phyloP scores from a whole-genome alignment of 2,329 filamentous ascomycete genomes.

The Beauveria australis region DNA sequence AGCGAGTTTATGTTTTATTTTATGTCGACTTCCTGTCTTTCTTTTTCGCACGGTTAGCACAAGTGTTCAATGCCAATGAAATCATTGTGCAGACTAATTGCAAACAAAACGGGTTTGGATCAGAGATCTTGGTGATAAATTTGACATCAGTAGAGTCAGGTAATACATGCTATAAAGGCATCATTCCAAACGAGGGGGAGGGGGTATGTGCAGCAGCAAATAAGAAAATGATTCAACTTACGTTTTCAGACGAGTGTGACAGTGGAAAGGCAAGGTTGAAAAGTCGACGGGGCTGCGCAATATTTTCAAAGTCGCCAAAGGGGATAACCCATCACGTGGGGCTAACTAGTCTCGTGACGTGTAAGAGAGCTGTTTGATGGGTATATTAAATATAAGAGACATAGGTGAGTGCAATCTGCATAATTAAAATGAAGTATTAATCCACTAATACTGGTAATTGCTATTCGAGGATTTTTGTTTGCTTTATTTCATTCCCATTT shows the following conservation, averaged over 20 bases:
- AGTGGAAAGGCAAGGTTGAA: constrained; percentile 6
- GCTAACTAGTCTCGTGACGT: too few relatives aligned
- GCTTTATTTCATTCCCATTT: too few relatives aligned
- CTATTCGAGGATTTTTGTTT: too few relatives aligned
- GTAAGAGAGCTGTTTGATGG: too few relatives aligned
- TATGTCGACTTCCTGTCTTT: background rate
- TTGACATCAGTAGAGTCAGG: constrained; percentile 49
- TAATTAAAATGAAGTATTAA: too few relatives aligned
- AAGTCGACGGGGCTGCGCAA: background rate
- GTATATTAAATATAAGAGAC: too few relatives aligned
- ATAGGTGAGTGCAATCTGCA: too few relatives aligned
- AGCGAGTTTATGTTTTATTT: too few relatives aligned
- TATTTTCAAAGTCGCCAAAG: constrained; percentile 1
- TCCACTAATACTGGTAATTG: too few relatives aligned
- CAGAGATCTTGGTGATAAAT: constrained; percentile 68
- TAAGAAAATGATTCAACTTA: constrained; percentile 20
- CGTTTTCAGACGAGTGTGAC: constrained; percentile 19
- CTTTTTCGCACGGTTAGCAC: constrained; percentile 16
- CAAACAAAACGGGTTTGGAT: constrained; percentile 26
- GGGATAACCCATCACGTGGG: constrained; percentile 10
- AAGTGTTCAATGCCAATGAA: background rate
- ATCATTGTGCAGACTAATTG: constrained; percentile 2
- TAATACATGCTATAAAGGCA: constrained; percentile 51
- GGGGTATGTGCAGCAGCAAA: background rate
- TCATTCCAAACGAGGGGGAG: constrained; percentile 33